Base-by-base conservation (phyloP, 441 rosid genomes). In the Kokia cookei region DNA sequence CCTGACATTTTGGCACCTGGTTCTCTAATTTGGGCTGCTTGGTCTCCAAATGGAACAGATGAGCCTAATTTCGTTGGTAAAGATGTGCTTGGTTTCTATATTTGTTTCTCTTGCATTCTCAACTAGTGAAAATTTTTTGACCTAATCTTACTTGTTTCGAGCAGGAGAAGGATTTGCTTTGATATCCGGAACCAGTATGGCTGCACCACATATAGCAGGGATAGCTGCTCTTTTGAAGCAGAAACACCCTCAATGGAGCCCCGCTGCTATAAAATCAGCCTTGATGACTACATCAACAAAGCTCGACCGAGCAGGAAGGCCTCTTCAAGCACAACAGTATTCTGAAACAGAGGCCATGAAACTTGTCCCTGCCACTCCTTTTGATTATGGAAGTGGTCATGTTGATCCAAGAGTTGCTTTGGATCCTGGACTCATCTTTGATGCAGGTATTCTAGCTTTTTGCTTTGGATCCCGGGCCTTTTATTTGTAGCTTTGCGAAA, bases 1-100 rank as follows among this genome's bases (percentile, higher is more conserved):
- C 99, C 99, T 29, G 99, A 96, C 81, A 93, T 96, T 72, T 79
- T 96, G 72, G 99, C 99, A 72, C 99, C 99, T 22, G 99, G 99
- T 65, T 84, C 96, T 80, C 86, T 93, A 47, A 96, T 96, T 73
- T 96, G 99, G 99, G 94, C 98, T 71, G 99, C 99, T 59, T 96
- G 99, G 99, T 92, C 98, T 73, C 90, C 86, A 24, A 93, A 94
- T 83, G 99, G 98, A 83, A 93, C 98, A 1, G 99, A 96, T 67
- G 98, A 93, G 74, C 83, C 93, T 74, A 93, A 96, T 80, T 96
- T 86, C 40, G 80, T 81, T 48, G 99, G 99, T 96, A 92, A 85
- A 75, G 72, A 73, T 58, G 9, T 22, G 63, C 69, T 64, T 51
- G 8, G 69, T 62, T 71, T 58, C 42, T 63, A 35, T 22, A 69